Evolutionary conservation across 2,329 filamentous ascomycete genomes (phyloP).

Genomic region (Fusarium acutatum): DNA sequence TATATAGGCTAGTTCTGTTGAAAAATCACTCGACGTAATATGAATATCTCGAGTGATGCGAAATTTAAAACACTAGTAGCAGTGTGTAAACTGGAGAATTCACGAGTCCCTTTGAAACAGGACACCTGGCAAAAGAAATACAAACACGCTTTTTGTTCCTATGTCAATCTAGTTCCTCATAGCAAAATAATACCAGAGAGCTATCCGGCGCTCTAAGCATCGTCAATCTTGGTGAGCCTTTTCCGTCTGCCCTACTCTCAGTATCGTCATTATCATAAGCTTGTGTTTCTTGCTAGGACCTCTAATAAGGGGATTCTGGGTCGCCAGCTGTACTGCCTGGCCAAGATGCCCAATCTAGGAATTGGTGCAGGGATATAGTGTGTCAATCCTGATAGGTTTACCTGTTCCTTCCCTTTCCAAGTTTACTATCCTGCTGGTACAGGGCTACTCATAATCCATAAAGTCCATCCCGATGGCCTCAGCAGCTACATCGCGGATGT

Average conservation of each 20-base stretch:
- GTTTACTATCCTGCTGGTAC: neutral
- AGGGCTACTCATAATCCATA: neutral
- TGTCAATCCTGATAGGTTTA: neutral
- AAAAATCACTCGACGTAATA: accelerated
- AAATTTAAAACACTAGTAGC: neutral
- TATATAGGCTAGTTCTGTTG: too few relatives aligned
- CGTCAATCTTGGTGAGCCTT: neutral
- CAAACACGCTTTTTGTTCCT: neutral
- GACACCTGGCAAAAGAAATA: neutral
- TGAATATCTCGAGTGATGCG: accelerated
- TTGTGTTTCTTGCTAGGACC: neutral
- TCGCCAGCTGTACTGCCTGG: neutral
- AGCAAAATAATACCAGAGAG: neutral
- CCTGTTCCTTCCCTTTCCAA: neutral
- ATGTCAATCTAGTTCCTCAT: neutral
- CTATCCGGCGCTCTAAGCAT: too few relatives aligned
- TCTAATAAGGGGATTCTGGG: neutral
- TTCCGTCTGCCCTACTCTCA: neutral
- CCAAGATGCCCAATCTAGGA: neutral
- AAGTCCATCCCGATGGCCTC: neutral
- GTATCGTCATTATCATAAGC: neutral
- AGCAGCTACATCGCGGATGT: neutral
- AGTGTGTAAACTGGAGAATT: neutral
- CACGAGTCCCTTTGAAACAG: neutral
- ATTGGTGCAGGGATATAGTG: neutral